A percentile compares a stretch with the other conserved stretches of the same genome.
Evolutionary conservation across 306 rosid species (phyloP).

Genomic region (Nissolia schottii): DNA sequence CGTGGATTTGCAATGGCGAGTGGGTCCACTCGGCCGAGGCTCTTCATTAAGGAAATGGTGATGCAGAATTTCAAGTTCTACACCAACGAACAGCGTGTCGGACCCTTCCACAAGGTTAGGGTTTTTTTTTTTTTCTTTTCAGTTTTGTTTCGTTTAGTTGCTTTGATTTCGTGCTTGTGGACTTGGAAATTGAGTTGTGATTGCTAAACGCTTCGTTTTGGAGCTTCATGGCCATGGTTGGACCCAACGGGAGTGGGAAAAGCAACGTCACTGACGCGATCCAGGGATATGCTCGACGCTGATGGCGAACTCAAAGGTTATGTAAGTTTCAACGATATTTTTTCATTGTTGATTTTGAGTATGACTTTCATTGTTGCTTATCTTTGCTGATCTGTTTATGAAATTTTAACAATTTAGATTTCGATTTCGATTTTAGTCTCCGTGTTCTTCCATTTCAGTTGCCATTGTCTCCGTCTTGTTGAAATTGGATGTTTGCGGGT

Average conservation of each 20-base stretch:
- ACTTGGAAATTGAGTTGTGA: not conserved
- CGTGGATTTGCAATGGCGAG: constrained; percentile 16
- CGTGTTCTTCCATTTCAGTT: too few relatives aligned
- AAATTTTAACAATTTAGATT: too few relatives aligned
- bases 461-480: too few relatives aligned
- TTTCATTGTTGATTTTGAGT: too few relatives aligned
- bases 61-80: constrained; percentile 94
- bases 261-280: constrained; percentile 96
- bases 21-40: constrained; percentile 48
- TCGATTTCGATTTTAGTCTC: too few relatives aligned
- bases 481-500: too few relatives aligned
- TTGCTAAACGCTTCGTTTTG: not conserved
- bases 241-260: constrained; percentile 97
- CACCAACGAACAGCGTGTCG: constrained; percentile 95
- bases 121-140: not conserved
- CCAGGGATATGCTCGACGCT: too few relatives aligned
- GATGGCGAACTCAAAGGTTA: too few relatives aligned
- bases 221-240: constrained; percentile 85
- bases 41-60: constrained; percentile 88
- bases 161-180: not conserved
- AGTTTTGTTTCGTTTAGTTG: not conserved
- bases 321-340: too few relatives aligned
- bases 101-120: constrained; percentile 94
- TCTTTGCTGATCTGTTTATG: too few relatives aligned
- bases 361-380: too few relatives aligned